A percentile compares a stretch with the other conserved stretches of the same genome.
phyloP scores from a whole-genome alignment of 257 asterid genomes.

The Cynanchum wilfordii region DNA sequence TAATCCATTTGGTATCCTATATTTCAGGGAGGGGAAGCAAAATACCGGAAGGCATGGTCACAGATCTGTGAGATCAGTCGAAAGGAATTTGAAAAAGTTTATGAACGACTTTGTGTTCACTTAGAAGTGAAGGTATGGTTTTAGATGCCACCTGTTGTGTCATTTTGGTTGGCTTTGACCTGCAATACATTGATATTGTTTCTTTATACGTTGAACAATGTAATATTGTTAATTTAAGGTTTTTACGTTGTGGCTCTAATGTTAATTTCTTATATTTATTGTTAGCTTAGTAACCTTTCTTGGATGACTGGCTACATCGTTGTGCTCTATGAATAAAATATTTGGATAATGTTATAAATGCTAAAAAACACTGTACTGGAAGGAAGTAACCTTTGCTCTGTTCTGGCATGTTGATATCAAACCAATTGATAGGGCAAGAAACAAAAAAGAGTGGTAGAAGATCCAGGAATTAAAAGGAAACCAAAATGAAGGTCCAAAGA shows the following conservation, averaged over 20 bases:
- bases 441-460: neutral
- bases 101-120: constrained; percentile 64
- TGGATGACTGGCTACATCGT: neutral
- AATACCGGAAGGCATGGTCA: constrained; percentile 75
- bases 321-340: neutral
- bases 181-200: neutral
- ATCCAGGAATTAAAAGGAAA: neutral
- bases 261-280: neutral
- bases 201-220: neutral
- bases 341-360: neutral
- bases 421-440: neutral
- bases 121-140: constrained; percentile 74
- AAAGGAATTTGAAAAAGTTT: constrained; percentile 59
- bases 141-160: constrained; percentile 2
- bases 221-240: neutral
- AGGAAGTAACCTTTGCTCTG: neutral
- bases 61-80: constrained; percentile 86
- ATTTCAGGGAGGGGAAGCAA: constrained; percentile 73
- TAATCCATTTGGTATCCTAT: constrained; percentile 8
- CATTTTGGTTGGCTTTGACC: neutral
- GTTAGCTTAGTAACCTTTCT: neutral
- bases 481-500: neutral
- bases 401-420: neutral
- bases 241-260: neutral
- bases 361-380: neutral